Evolutionary conservation across 768 basidiomycete genomes (phyloP).

Genomic region (Russula ochroleuca): DNA sequence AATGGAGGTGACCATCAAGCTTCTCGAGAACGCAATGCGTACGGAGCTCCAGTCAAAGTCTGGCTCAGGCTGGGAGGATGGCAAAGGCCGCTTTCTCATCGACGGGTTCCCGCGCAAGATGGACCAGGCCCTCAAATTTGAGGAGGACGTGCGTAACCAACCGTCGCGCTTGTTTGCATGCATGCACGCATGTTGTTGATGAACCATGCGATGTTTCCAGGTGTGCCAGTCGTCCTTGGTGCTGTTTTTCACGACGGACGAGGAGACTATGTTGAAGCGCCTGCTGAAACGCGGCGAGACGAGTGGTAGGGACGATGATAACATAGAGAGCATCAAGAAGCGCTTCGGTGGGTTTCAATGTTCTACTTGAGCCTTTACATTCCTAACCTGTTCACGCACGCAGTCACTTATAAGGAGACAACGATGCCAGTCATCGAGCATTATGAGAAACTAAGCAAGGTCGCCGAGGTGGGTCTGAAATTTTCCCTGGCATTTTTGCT

Average conservation of each 20-base stretch:
- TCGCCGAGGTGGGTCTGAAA: constrained; percentile 60
- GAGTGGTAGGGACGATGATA: constrained; percentile 94
- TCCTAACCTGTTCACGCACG: neutral
- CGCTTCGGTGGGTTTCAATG: constrained; percentile 69
- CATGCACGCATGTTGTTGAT: neutral
- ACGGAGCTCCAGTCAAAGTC: constrained; percentile 46
- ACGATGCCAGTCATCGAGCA: constrained; percentile 93
- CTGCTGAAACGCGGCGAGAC: constrained; percentile 89
- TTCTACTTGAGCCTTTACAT: neutral
- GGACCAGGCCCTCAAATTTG: constrained; percentile 94
- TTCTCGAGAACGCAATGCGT: constrained; percentile 89
- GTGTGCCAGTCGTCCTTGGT: constrained; percentile 78
- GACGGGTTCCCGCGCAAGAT: constrained; percentile 98
- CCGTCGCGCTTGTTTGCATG: neutral
- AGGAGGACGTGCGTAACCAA: constrained; percentile 59
- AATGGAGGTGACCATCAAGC: constrained; percentile 93
- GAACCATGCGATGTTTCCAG: constrained; percentile 36
- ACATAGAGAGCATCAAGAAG: constrained; percentile 89
- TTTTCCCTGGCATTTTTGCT: neutral
- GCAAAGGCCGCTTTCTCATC: constrained; percentile 83
- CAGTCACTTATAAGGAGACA: constrained; percentile 79
- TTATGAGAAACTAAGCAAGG: constrained; percentile 62
- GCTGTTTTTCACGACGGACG: constrained; percentile 82
- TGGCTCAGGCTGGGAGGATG: constrained; percentile 60
- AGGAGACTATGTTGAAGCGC: constrained; percentile 82